phyloP scores from a whole-genome alignment of 116 monocot genomes.

The Iris pallida region DNA sequence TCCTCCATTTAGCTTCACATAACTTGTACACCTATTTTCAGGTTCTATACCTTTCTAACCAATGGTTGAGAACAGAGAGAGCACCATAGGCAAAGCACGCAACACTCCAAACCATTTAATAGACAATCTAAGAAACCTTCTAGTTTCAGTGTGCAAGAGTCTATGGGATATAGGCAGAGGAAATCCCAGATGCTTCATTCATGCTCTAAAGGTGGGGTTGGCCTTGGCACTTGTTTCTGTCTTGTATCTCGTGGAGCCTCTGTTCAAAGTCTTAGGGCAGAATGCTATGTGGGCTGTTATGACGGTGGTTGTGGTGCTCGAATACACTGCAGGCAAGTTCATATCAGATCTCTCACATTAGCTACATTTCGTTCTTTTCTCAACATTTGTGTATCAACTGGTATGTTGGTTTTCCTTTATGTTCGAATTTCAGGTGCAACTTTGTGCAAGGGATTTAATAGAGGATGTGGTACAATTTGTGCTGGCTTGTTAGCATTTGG shows the following conservation, averaged over 20 bases:
- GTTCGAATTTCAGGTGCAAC: slow-evolving; percentile 41
- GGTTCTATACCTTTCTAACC: background rate
- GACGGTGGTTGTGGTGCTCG: slow-evolving; percentile 82
- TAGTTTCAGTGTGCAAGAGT: slow-evolving; percentile 14
- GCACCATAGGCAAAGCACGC: slow-evolving; percentile 1
- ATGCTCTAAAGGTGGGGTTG: slow-evolving; percentile 68
- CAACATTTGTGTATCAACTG: background rate
- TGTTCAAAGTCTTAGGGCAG: slow-evolving; percentile 56
- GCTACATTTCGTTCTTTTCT: background rate
- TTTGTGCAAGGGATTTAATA: slow-evolving; percentile 66
- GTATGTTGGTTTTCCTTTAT: background rate
- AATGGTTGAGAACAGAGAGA: background rate
- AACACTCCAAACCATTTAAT: slow-evolving; percentile 6
- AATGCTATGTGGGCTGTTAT: slow-evolving; percentile 89
- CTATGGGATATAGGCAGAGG: slow-evolving; percentile 47
- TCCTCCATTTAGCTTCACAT: background rate
- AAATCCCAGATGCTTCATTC: slow-evolving; percentile 49
- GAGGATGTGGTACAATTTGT: slow-evolving; percentile 51
- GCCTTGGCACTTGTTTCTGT: slow-evolving; percentile 64
- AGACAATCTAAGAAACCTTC: slow-evolving; percentile 18
- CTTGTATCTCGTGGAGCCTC: slow-evolving; percentile 59
- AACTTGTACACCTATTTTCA: background rate
- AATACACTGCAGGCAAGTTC: slow-evolving; percentile 67
- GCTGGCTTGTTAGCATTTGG: slow-evolving; percentile 64
- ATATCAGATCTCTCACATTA: background rate